Conservation (phyloP, 352 stramenopile species). For the Plasmopara muralis region DNA sequence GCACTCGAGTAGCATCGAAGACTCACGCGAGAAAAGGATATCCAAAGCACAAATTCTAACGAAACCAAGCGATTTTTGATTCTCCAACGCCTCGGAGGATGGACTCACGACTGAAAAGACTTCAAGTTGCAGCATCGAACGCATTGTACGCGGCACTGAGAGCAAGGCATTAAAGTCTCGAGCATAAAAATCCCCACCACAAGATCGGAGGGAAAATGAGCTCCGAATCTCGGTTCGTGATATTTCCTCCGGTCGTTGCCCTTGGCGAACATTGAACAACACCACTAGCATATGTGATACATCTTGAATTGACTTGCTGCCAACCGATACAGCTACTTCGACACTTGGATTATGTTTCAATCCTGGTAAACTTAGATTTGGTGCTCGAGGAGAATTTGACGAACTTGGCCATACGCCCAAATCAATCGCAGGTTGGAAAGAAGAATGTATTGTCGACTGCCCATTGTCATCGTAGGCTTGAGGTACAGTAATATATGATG, state of each 20-base stretch:
- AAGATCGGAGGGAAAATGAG: constrained; percentile 56
- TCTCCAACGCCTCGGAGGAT: constrained; percentile 41
- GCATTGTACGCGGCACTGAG: constrained; percentile 53
- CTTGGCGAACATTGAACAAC: constrained; percentile 46
- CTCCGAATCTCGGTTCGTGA: constrained; percentile 74
- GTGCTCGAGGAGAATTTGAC: constrained; percentile 31
- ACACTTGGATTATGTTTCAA: constrained; percentile 60
- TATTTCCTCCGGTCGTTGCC: constrained; percentile 46
- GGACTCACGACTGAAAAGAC: constrained; percentile 61
- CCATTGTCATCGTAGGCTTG: constrained; percentile 45
- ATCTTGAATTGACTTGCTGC: constrained; percentile 60
- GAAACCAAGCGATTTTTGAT: constrained; percentile 67
- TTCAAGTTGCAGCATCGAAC: constrained; percentile 74
- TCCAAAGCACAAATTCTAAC: constrained; percentile 67
- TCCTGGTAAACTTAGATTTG: constrained; percentile 56
- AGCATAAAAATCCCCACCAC: constrained; percentile 66
- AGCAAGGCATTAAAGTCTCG: constrained; percentile 73
- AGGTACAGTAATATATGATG: constrained; percentile 12
- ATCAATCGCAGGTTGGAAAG: constrained; percentile 18
- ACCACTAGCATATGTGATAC: constrained; percentile 70
- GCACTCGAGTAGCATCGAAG: constrained; percentile 67
- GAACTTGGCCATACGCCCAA: constrained; percentile 2
- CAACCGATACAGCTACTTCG: constrained; percentile 70
- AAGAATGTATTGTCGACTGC: constrained; percentile 28
- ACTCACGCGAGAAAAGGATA: constrained; percentile 68